A percentile compares a stretch with the other conserved stretches of the same genome.
These are phyloP conservation scores for Discostella stelligeroides DNA, from an alignment of 108 stramenopile species.

Conservation along the genomic window DNA sequence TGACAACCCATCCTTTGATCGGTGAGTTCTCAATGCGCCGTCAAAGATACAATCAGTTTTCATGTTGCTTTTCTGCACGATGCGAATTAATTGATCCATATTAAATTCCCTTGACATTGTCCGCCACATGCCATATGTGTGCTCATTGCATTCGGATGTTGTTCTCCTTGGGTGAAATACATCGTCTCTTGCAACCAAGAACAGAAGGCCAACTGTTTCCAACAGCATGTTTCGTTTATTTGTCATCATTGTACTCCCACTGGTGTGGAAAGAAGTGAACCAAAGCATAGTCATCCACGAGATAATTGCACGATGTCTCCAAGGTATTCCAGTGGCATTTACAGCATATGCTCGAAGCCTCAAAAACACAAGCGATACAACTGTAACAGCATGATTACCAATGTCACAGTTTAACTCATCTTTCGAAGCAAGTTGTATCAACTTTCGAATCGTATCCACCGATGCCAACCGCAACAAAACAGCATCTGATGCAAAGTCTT, in stretches of 20 bases:
- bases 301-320: neutral
- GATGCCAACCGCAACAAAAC: slow-evolving; percentile 14
- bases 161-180: slow-evolving; percentile 14
- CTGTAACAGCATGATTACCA: no score
- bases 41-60: no score
- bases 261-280: neutral
- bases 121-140: slow-evolving; percentile 5
- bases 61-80: no score
- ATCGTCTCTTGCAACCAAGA: slow-evolving; percentile 18
- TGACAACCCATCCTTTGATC: no score
- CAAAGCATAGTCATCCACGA: slow-evolving; percentile 6
- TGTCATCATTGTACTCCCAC: slow-evolving; percentile 11
- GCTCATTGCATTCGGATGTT: slow-evolving; percentile 13
- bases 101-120: slow-evolving; percentile 13
- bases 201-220: slow-evolving; percentile 17
- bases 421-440: neutral
- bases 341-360: slow-evolving; percentile 1
- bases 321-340: neutral
- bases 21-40: no score
- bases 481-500: slow-evolving; percentile 27
- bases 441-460: neutral
- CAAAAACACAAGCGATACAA: neutral
- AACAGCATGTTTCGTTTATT: slow-evolving; percentile 22
- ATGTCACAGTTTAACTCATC: neutral
- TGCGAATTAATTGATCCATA: no score